Evolutionary conservation across 2,329 filamentous ascomycete genomes (phyloP), one percentile per base, ranked within the genome.

Genomic region (Aspergillus nomiae): DNA sequence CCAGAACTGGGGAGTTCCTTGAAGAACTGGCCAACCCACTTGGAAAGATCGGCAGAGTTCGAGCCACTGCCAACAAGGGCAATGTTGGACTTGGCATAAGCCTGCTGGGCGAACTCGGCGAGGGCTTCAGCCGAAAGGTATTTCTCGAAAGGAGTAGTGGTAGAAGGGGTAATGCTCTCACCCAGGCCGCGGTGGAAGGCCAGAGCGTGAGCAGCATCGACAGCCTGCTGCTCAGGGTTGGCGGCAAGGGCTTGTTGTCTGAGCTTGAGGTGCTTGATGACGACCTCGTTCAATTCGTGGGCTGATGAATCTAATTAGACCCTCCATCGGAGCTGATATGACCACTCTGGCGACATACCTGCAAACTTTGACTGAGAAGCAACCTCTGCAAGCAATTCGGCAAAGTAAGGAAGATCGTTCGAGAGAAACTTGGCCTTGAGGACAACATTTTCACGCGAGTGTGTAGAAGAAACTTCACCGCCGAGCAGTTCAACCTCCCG

Each of bases 11-110:
- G 86, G 56, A 91, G 84, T 64, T 86, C 84, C 78, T 89, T 88
- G 86, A 99, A 98, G 87, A 97, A 97, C 77, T 96, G 89, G 75
- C 89, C 88, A 67, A 96, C 89, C 94, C 94, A 98, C 83, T 95
- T 96, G 74, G 87, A 86, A 69, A 98, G 84, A 67, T 91, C 88
- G 62, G 85, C 83, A 70, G 92, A 85, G 70, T 89, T 89, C 68
- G 93, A 90, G 69, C 95, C 95, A 74, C 96, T 96, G 74, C 92
- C 92, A 69, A 98, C 90, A 67, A 99, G 84, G 66, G 94, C 92
- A 71, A 99, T 90, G 81, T 97, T 97, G 74, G 90, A 83, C 86
- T 96, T 97, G 73, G 89, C 85, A 81, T 95, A 99, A 73, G 91
- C 94, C 65, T 87, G 85, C 67, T 87, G 84, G 75, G 94, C 90